Evolutionary conservation across 768 basidiomycete species (phyloP), one percentile per base, ranked within the genome.

Genomic region (Phlebiopsis gigantea): DNA sequence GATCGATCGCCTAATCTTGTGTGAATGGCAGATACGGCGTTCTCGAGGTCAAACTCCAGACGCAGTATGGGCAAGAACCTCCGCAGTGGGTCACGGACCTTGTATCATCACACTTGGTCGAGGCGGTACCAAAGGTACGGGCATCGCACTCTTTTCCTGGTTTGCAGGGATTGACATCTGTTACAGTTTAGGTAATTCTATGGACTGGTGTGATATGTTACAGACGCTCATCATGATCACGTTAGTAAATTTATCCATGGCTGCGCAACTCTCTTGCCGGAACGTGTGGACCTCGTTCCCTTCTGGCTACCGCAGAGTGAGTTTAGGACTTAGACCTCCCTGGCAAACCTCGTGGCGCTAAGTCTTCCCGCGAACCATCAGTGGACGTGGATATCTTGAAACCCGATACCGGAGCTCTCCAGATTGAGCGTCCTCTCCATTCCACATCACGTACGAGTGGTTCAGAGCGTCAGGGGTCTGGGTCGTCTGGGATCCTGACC

Each of bases 261-360:
- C 24, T 99, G 97, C 68, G 87, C 96, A 2, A 94, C 93, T 1
- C 78, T 98, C 0, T 72, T 98, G 9, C 94, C 95, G 19, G 83
- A 90, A 65, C 88, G 96, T 31, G 95, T 98, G 45, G 90, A 98
- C 66, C 80, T 99, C 22, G 90, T 99, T 31, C 97, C 97, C 5
- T 99, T 98, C 79, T 99, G 97, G 97, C 81, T 95, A 5, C 95
- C 95, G 5, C 95, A 98, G 69, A 97, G 90, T 91, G 69, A 41
- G 80, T 63, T 17, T 4, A 39, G 0, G 3, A 44, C 19, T 8
- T 9, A 43, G 15, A 9, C 44, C 28, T 39, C 4, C 17, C 4
- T 42, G 34, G 21, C n/a, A 21, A 30, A 42, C 24, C 17, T 22
- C 19, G 5, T 52, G 34, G 25, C 31, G 17, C 34, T 52, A 31